Evolutionary conservation across 2,329 filamentous ascomycete species (phyloP).

Genomic region (Colletotrichum magnum): DNA sequence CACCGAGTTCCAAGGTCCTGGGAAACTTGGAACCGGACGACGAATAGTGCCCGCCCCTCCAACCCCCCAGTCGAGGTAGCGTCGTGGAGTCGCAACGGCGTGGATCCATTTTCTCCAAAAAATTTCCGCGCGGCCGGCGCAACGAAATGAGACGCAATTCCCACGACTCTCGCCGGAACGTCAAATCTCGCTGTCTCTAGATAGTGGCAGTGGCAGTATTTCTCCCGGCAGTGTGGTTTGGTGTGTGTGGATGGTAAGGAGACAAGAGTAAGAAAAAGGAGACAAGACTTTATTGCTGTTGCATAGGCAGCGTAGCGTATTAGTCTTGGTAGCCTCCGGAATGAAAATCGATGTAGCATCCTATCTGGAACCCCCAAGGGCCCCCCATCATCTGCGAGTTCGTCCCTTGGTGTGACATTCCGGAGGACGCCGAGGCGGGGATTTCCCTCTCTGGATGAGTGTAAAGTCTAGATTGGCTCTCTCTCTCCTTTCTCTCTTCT

Average conservation of each 20-base stretch:
- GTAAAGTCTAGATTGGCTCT: constrained; percentile 34
- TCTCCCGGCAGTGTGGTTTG: no score
- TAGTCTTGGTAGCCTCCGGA: neutral
- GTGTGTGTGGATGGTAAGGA: no score
- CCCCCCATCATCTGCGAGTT: neutral
- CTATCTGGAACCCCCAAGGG: constrained; percentile 2
- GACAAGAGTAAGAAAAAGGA: no score
- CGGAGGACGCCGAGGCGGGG: constrained; percentile 19
- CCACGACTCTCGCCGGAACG: no score
- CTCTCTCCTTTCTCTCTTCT: neutral
- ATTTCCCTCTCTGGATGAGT: constrained; percentile 2
- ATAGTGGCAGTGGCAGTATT: no score
- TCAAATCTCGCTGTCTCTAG: no score
- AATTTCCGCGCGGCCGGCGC: no score
- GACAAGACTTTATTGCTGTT: no score
- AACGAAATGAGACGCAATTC: no score
- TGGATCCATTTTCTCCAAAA: neutral
- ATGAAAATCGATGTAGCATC: constrained; percentile 16
- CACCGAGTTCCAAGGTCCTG: neutral
- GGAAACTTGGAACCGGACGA: constrained; percentile 14
- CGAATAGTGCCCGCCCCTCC: neutral
- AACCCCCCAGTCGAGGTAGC: neutral
- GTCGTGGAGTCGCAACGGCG: neutral
- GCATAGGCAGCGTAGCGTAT: neutral
- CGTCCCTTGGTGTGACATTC: constrained; percentile 22